Base-by-base conservation (phyloP, 768 basidiomycete genomes). In the Mycena indigotica region DNA sequence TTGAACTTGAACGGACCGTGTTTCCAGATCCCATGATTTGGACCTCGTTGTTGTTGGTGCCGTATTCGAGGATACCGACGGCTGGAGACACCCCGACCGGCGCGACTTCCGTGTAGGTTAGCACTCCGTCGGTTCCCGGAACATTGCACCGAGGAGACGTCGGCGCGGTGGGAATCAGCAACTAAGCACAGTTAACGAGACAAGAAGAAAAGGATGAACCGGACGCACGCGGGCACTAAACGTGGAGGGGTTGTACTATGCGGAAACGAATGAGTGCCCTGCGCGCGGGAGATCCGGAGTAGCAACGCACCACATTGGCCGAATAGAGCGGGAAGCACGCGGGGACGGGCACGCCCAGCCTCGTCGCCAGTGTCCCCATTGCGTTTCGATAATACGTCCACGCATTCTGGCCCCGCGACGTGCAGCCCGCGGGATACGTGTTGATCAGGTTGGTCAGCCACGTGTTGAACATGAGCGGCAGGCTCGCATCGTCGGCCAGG, bases 1-100 rank as follows among this genome's bases (percentile, higher is more conserved):
- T 30, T 16, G 2, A 35, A 15, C 16, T 48, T n/a, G n/a, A n/a
- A 35, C 32, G 32, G 17, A 35, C 53, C 39, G 30, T 29, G 35
- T 55, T 55, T 15, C 55, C 55, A 8, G 55, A 21, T 3, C 55
- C 55, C 48, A 56, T 50, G 4, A 56, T 56, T 2, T 35, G 48
- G 32, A 35, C 32, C n/a, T n/a, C n/a, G n/a, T n/a, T n/a, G n/a
- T n/a, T n/a, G n/a, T n/a, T n/a, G 32, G 8, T 35, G 10, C 32
- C 32, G 16, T 56, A 48, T 15, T 40, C 41, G 5, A 25, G 17
- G 26, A 30, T 29, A 24, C 17, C 53, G 3, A 29, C 25, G 8
- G 54, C 29, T 1, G 48, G 30, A 8, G 29, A 35, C 16, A 10
- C 49, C n/a, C 48, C 55, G 15, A 38, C 28, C 6, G 8, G 3